These are phyloP conservation scores for Petunia axillaris DNA, from an alignment of 257 asterid genomes.

Conservation along the genomic window DNA sequence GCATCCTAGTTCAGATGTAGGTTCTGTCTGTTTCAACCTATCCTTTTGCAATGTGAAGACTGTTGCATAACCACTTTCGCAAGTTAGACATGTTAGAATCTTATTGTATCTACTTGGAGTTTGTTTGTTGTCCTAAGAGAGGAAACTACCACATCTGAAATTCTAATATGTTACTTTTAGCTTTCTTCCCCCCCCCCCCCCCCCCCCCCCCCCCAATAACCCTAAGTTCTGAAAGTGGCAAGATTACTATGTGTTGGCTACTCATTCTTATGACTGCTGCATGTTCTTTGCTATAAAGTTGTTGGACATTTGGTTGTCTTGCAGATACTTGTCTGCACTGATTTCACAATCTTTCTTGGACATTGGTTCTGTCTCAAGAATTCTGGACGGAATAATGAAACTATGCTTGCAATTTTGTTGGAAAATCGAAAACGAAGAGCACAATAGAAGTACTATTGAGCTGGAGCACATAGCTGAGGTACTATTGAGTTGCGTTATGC, in stretches of 20 bases:
- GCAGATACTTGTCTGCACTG: constrained; percentile 90
- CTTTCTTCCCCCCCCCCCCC: too few species aligned
- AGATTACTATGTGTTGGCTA: background rate
- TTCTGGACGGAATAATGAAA: constrained; percentile 94
- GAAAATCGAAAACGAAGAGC: constrained; percentile 83
- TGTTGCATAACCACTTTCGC: background rate
- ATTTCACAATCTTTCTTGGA: constrained; percentile 96
- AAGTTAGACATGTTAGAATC: background rate
- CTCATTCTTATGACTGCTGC: constrained; percentile 15
- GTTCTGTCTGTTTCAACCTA: background rate
- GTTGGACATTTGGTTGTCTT: constrained; percentile 10
- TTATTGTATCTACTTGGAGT: background rate
- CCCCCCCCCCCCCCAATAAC: background rate
- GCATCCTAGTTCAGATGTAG: constrained; percentile 1
- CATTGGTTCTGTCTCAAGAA: constrained; percentile 96
- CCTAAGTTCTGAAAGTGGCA: background rate
- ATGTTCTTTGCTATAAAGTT: background rate
- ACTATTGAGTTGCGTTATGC: constrained; percentile 28
- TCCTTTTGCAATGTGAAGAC: constrained; percentile 8
- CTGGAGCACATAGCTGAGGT: constrained; percentile 96
- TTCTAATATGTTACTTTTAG: background rate
- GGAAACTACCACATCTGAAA: background rate
- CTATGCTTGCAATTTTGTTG: constrained; percentile 95
- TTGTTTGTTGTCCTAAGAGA: background rate
- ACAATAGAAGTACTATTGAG: constrained; percentile 60